Conservation (phyloP, 108 stramenopile species). For the Fragilaria crotonensis region DNA sequence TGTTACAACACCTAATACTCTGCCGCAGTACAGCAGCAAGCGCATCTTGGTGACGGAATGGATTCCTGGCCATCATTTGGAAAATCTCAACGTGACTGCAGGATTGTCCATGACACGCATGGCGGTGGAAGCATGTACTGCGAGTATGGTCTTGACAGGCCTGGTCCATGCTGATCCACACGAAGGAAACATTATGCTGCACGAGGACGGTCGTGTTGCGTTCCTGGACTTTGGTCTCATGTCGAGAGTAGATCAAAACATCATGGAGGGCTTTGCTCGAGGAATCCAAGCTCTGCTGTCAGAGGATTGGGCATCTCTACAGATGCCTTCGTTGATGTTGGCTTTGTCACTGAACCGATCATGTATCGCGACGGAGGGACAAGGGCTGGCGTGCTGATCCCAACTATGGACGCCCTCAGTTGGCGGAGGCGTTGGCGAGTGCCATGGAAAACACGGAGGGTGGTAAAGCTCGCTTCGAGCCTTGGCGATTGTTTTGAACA, state of each 20-base stretch:
- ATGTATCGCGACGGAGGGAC: neutral
- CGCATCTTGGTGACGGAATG: constrained; percentile 13
- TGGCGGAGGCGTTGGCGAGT: constrained; percentile 1
- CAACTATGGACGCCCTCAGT: neutral
- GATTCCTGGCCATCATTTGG: constrained; percentile 7
- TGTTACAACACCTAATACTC: constrained; percentile 7
- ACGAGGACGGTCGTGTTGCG: constrained; percentile 4
- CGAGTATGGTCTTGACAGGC: constrained; percentile 16
- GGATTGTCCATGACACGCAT: constrained; percentile 7
- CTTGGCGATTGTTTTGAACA: constrained; percentile 13
- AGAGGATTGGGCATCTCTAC: constrained; percentile 4
- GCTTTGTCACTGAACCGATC: constrained; percentile 11
- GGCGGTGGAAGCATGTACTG: constrained; percentile 17
- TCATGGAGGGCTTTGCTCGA: constrained; percentile 20
- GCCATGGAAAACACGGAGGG: constrained; percentile 13
- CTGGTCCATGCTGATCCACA: constrained; percentile 29
- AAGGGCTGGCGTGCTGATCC: constrained; percentile 4
- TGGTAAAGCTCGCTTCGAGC: constrained; percentile 10
- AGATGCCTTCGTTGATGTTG: constrained; percentile 5
- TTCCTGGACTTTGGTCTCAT: constrained; percentile 24
- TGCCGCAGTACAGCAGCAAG: constrained; percentile 2
- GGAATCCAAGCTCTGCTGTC: constrained; percentile 11
- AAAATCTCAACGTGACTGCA: neutral
- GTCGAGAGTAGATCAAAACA: constrained; percentile 5
- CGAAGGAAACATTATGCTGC: constrained; percentile 17